Evolutionary conservation across 371 early-diverging fungal species (phyloP), one percentile per base, ranked within the genome.

Genomic region (Dinochytrium kinnereticum): DNA sequence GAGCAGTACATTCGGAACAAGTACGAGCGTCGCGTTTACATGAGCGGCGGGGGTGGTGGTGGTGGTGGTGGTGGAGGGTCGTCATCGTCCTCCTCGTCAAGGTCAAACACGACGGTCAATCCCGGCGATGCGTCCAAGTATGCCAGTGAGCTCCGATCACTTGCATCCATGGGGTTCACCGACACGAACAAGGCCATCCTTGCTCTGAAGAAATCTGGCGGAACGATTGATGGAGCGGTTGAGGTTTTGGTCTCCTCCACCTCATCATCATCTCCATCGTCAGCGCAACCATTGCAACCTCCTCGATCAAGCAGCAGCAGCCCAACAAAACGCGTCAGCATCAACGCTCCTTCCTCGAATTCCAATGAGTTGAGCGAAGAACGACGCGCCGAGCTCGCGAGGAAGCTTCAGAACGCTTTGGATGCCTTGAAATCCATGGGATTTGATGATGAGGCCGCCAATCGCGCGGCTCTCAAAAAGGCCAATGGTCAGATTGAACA

Each of bases 1-100:
- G 96, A 96, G 70, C 84, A 84, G 59, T 95, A 89, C 73, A 94
- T 98, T 69, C 90, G 96, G 15, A 89, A 92, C 79, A 98, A 98
- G 82, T 98, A 96, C 85, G 96, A 97, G 72, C 90, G 89, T 70
- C 85, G 89, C 19, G 17, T 66, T 0, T 82, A 49, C 44, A 76
- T 72, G 77, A 31, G 33, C 1, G 73, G 51, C 49, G n/a, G n/a
- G n/a, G n/a, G n/a, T n/a, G n/a, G n/a, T n/a, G n/a, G 59, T 53
- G 53, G 33, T 69, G 72, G 37, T 61, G 50, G 71, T 64, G 67
- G 30, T 53, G 51, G 49, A 33, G 38, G 53, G 10, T 68, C 68
- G 1, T 1, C 31, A 17, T 51, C 68, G 57, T 33, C 38, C n/a
- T 55, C 36, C 34, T 10, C 31, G 64, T 31, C 24, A 10, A 3